Evolutionary conservation across 2,329 filamentous ascomycete species (phyloP).

Genomic region (Capronia epimyces): DNA sequence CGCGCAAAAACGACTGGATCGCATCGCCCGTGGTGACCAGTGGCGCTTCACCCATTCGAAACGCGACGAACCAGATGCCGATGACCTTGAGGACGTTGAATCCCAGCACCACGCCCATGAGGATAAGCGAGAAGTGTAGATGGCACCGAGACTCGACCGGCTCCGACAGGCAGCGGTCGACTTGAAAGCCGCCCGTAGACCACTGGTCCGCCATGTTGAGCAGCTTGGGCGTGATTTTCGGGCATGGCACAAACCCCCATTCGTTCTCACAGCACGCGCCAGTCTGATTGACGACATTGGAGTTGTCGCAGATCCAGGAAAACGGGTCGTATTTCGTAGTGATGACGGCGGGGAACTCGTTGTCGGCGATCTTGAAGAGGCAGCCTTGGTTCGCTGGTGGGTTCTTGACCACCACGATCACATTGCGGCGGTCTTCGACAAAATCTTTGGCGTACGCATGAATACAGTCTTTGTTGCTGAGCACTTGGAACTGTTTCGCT

Average conservation of each 20-base stretch:
- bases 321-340: slow-evolving; percentile 21
- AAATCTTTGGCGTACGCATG: slow-evolving; percentile 22
- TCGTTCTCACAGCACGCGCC: slow-evolving; percentile 18
- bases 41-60: slow-evolving; percentile 21
- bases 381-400: slow-evolving; percentile 17
- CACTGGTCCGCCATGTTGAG: slow-evolving; percentile 17
- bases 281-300: slow-evolving; percentile 19
- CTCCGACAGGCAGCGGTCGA: slow-evolving; percentile 28
- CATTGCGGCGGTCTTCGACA: slow-evolving; percentile 24
- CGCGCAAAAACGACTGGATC: slow-evolving; percentile 35
- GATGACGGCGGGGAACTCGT: slow-evolving; percentile 23
- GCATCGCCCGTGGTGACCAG: slow-evolving; percentile 37
- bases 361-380: slow-evolving; percentile 15
- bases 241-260: slow-evolving; percentile 18
- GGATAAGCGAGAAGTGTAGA: slow-evolving; percentile 25
- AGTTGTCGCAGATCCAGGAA: slow-evolving; percentile 26
- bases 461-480: slow-evolving; percentile 24
- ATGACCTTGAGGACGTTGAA: slow-evolving; percentile 27
- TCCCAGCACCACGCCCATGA: slow-evolving; percentile 25
- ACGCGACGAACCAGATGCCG: slow-evolving; percentile 21
- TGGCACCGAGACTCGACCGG: slow-evolving; percentile 21
- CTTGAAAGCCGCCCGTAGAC: slow-evolving; percentile 16
- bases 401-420: slow-evolving; percentile 25
- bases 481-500: slow-evolving; percentile 11
- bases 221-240: slow-evolving; percentile 20